These are phyloP conservation scores for Aspergillus novofumigatus DNA, from an alignment of 2,329 filamentous ascomycete species.

Conservation along the genomic window DNA sequence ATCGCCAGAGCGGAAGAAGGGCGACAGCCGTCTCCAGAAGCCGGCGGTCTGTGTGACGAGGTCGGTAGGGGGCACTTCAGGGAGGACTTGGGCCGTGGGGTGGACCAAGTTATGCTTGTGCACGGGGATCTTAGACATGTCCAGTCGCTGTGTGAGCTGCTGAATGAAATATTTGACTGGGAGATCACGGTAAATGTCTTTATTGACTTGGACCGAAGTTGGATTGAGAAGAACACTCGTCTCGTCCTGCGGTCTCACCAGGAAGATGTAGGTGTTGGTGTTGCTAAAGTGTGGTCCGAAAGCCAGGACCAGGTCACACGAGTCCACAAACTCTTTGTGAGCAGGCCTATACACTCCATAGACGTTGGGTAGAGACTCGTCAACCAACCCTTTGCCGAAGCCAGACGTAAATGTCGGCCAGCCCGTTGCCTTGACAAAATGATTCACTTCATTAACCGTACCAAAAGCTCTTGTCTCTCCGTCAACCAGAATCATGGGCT, in stretches of 20 bases:
- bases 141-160: constrained; percentile 63
- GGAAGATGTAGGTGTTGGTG: constrained; percentile 64
- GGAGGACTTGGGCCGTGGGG: constrained; percentile 43
- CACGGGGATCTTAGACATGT: constrained; percentile 49
- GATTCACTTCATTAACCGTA: constrained; percentile 38
- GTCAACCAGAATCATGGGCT: constrained; percentile 50
- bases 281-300: constrained; percentile 45
- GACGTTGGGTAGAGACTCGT: constrained; percentile 45
- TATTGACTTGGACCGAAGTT: constrained; percentile 66
- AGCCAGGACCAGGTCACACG: constrained; percentile 35
- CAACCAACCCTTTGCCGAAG: constrained; percentile 48
- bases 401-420: constrained; percentile 47
- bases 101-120: constrained; percentile 12
- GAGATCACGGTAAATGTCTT: constrained; percentile 73
- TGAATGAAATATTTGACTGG: constrained; percentile 73
- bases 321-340: constrained; percentile 28
- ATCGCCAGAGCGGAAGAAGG: constrained; percentile 50
- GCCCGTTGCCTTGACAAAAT: constrained; percentile 39
- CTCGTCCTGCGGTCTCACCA: constrained; percentile 70
- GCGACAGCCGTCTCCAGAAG: constrained; percentile 46
- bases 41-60: constrained; percentile 47
- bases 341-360: constrained; percentile 43
- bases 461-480: constrained; percentile 41
- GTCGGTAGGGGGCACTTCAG: constrained; percentile 24
- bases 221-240: constrained; percentile 79